A percentile compares a stretch with the other conserved stretches of the same genome.
Evolutionary conservation across 345 rosid species (phyloP).

Genomic region (Tarenaya hassleriana): DNA sequence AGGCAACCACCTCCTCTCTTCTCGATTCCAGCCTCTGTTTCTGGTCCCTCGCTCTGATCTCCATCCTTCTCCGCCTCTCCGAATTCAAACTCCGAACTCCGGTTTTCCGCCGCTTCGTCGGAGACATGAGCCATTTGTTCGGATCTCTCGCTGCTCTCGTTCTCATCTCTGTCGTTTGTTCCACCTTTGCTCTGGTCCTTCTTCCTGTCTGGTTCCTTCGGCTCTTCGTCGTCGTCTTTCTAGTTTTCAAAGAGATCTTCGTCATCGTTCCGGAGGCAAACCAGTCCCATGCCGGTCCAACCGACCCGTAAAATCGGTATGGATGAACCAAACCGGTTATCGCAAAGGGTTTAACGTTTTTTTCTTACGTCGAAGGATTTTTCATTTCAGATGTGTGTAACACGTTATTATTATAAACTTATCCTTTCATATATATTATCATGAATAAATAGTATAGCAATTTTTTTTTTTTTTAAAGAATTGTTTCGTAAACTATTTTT

Average conservation of each 20-base stretch:
- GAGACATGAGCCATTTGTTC: slow-evolving; percentile 23
- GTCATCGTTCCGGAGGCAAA: background rate
- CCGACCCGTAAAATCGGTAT: no score
- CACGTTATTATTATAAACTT: no score
- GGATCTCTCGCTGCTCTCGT: slow-evolving; percentile 18
- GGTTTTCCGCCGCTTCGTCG: slow-evolving; percentile 4
- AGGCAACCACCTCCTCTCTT: slow-evolving; percentile 15
- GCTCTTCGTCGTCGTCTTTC: background rate
- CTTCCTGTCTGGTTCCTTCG: slow-evolving; percentile 17
- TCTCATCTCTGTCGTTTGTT: background rate
- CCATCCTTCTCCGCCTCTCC: slow-evolving; percentile 7
- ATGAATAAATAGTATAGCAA: no score
- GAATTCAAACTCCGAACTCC: slow-evolving; percentile 14
- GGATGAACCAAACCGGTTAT: no score
- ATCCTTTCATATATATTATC: no score
- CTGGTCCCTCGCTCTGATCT: slow-evolving; percentile 4
- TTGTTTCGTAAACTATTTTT: no score
- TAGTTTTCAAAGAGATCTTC: slow-evolving; percentile 1
- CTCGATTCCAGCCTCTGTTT: slow-evolving; percentile 16
- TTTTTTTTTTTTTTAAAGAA: no score
- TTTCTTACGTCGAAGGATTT: no score
- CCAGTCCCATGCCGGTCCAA: background rate
- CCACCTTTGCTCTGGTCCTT: slow-evolving; percentile 1
- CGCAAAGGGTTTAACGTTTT: no score
- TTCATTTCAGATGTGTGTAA: no score